Percentiles rank a stretch among this genome's conserved stretches.
These are phyloP conservation scores for Pinus taeda DNA, from an alignment of 75 land plant species.

Conservation along the genomic window DNA sequence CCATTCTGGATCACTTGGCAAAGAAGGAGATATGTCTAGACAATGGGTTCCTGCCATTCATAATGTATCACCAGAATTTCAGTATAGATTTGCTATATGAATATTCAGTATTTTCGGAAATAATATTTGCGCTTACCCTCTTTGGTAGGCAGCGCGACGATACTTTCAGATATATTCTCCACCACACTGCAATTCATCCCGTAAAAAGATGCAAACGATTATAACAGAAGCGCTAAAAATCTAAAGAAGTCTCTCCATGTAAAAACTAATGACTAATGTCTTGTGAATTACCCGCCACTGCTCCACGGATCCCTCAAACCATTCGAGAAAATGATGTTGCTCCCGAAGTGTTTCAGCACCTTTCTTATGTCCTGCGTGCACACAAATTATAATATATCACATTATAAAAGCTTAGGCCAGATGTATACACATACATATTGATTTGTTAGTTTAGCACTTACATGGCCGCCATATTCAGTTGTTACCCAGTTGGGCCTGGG, in stretches of 20 bases:
- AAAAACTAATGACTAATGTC: not conserved
- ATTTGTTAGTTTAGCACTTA: not conserved
- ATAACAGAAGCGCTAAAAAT: not conserved
- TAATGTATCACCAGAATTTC: too few species aligned
- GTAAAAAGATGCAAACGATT: too few species aligned
- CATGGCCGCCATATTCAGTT: not conserved
- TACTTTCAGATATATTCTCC: too few species aligned
- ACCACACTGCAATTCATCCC: not conserved
- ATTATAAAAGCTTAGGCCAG: not conserved
- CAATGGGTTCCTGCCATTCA: too few species aligned
- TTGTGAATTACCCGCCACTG: not conserved
- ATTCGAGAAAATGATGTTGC: slow-evolving; percentile 15
- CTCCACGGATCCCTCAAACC: slow-evolving; percentile 23
- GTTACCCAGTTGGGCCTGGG: not conserved
- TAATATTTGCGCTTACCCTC: not conserved
- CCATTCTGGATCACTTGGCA: slow-evolving; percentile 78
- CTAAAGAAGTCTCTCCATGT: not conserved
- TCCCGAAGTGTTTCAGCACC: slow-evolving; percentile 6
- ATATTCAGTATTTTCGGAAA: too few species aligned
- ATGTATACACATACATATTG: not conserved
- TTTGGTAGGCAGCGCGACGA: too few species aligned
- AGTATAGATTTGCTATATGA: too few species aligned
- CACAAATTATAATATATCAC: not conserved
- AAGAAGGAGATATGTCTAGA: not conserved
- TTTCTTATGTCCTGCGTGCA: slow-evolving; percentile 7